Base-by-base conservation (phyloP, 192 early-diverging fungal genomes). In the Coemansia sp. region DNA sequence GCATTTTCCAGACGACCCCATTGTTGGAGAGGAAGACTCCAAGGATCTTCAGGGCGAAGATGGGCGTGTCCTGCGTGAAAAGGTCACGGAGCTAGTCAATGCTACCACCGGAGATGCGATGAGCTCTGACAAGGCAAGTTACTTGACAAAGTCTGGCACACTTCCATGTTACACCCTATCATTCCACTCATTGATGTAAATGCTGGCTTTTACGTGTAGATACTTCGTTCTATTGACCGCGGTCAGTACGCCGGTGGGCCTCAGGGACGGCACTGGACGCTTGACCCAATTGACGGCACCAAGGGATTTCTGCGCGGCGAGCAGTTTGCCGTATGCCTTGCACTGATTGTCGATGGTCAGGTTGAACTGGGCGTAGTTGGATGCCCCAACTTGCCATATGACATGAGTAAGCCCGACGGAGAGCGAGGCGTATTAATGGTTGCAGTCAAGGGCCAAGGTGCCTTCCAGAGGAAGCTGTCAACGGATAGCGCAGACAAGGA, bases 231-330 rank as follows among this genome's bases (percentile, higher is more conserved):
- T n/a, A 98, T 99, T 83, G 97, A 99, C 66, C 85, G 91, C 27
- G 98, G 96, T 1, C 91, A 87, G 59, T 93, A 89, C 76, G 89
- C 70, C 13, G 94, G 94, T 21, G 94, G 94, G 3, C 36, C 88
- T 2, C 74, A 76, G 44, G 94, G 92, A 29, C 88, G 95, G 45
- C 83, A 86, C 70, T 93, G 92, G 92, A 89, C 91, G n/a, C 84
- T 93, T 41, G 92, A 93, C 72, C 92, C 92, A 11, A 88, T 93
- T 78, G 95, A 99, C 78, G 98, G 98, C n/a, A 99, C 98, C 33
- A 98, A 96, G 76, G 98, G 98, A 24, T 99, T 99, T 71, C 79
- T 99, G 75, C 88, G 98, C 56, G 95, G 96, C 62, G 95, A 94
- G 73, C 98, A 99, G 85, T 99, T 88, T 82, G 95, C 96, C 1